Evolutionary conservation across 768 basidiomycete species (phyloP).

Genomic region (Hygrocybe coccinea): DNA sequence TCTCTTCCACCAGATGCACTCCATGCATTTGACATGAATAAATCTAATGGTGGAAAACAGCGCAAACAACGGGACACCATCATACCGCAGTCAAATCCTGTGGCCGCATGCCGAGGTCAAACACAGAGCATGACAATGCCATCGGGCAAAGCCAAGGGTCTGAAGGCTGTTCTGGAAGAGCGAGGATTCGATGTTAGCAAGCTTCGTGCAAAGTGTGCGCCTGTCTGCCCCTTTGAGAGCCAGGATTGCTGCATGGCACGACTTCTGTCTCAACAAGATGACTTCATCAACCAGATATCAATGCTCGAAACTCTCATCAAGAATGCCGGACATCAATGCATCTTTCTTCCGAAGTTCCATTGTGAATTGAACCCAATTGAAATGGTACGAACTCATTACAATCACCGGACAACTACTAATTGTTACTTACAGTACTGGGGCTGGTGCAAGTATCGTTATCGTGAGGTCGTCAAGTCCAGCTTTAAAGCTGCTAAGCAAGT

Average conservation of each 20-base stretch:
- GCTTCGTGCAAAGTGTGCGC: constrained; percentile 23
- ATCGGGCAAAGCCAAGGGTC: constrained; percentile 15
- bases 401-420: not conserved
- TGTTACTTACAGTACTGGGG: constrained; percentile 21
- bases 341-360: constrained; percentile 35
- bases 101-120: constrained; percentile 18
- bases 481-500: constrained; percentile 31
- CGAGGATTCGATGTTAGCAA: constrained; percentile 34
- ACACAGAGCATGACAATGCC: constrained; percentile 33
- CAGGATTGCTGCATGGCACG: constrained; percentile 28
- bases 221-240: constrained; percentile 20
- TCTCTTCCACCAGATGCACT: constrained; percentile 35
- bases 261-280: constrained; percentile 29
- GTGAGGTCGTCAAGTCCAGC: constrained; percentile 25
- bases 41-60: constrained; percentile 37
- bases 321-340: constrained; percentile 25
- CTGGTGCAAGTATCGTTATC: constrained; percentile 34
- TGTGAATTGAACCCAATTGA: constrained; percentile 40
- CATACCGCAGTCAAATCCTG: constrained; percentile 36
- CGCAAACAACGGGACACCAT: constrained; percentile 30
- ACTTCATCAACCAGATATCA: constrained; percentile 27
- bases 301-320: constrained; percentile 26
- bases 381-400: constrained; percentile 23
- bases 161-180: constrained; percentile 28
- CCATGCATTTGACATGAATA: constrained; percentile 42